Evolutionary conservation across 2,329 filamentous ascomycete genomes (phyloP).

Genomic region (Diatrype stigma): DNA sequence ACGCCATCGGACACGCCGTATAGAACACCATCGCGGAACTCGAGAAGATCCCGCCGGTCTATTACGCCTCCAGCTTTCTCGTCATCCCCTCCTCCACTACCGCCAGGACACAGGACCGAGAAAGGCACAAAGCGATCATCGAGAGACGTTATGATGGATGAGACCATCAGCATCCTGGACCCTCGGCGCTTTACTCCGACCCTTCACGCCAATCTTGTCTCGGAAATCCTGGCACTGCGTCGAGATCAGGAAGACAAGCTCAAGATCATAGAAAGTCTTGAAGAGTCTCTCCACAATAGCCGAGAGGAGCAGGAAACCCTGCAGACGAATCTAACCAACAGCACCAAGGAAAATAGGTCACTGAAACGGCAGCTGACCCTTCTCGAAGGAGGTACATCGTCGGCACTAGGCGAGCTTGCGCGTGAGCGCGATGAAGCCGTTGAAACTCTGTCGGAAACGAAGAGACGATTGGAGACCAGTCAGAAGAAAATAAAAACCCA

Average conservation of each 20-base stretch:
- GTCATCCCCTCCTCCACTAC: constrained; percentile 53
- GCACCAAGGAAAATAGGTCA: constrained; percentile 71
- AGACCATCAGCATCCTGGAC: constrained; percentile 72
- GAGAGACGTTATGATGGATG: constrained; percentile 59
- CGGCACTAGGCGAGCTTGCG: constrained; percentile 76
- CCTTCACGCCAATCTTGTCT: constrained; percentile 87
- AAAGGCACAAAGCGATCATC: constrained; percentile 48
- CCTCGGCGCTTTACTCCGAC: constrained; percentile 92
- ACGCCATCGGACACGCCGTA: constrained; percentile 70
- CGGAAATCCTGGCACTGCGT: constrained; percentile 83
- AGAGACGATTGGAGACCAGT: constrained; percentile 68
- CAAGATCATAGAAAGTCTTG: constrained; percentile 79
- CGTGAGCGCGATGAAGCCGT: constrained; percentile 83
- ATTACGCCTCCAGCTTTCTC: constrained; percentile 57
- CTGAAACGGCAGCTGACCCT: constrained; percentile 82
- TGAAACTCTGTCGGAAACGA: constrained; percentile 66
- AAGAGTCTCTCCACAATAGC: constrained; percentile 66
- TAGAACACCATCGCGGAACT: constrained; percentile 63
- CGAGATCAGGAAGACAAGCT: constrained; percentile 89
- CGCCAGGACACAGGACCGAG: constrained; percentile 38
- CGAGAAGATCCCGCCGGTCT: constrained; percentile 60
- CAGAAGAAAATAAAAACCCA: constrained; percentile 75
- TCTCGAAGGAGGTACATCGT: constrained; percentile 82
- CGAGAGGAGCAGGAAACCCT: constrained; percentile 72
- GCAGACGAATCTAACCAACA: constrained; percentile 56